Evolutionary conservation across 805 yeast genomes (phyloP).

Genomic region (Pichia paraexigua): DNA sequence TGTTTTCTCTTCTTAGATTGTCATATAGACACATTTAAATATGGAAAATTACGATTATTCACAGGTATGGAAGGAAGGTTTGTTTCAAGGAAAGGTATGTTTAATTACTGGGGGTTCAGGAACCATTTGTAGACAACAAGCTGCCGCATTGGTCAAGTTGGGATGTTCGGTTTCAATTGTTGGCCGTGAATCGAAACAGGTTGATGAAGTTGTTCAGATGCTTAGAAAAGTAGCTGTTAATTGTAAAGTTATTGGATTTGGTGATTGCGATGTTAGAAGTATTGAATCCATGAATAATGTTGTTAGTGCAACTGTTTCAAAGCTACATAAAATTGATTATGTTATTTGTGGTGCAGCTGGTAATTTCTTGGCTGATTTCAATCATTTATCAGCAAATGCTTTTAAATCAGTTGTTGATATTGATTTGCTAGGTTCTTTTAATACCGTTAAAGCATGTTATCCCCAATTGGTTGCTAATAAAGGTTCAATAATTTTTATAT

Average conservation of each 20-base stretch:
- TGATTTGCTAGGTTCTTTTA: constrained; percentile 82
- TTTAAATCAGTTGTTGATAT: constrained; percentile 82
- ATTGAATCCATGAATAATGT: constrained; percentile 53
- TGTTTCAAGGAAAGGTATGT: constrained; percentile 78
- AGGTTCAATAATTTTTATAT: constrained; percentile 71
- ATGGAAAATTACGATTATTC: constrained; percentile 9
- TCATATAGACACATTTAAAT: not conserved
- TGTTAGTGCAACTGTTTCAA: constrained; percentile 53
- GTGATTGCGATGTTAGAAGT: constrained; percentile 72
- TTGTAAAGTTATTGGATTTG: constrained; percentile 59
- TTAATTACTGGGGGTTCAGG: constrained; percentile 97
- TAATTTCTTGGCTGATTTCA: constrained; percentile 75
- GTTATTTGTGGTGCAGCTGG: constrained; percentile 97
- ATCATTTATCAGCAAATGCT: constrained; percentile 73
- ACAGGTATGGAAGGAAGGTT: constrained; percentile 41
- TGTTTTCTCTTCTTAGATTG: not conserved
- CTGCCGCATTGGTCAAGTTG: constrained; percentile 70
- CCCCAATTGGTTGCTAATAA: constrained; percentile 54
- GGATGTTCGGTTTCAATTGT: constrained; percentile 86
- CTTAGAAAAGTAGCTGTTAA: constrained; percentile 39
- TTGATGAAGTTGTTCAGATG: constrained; percentile 67
- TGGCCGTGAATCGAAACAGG: constrained; percentile 67
- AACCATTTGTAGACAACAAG: constrained; percentile 85
- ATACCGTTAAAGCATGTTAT: constrained; percentile 78
- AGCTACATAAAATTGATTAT: constrained; percentile 73